These are phyloP conservation scores for Penicillium glabrum DNA, from an alignment of 2,329 filamentous ascomycete species.

Conservation along the genomic window DNA sequence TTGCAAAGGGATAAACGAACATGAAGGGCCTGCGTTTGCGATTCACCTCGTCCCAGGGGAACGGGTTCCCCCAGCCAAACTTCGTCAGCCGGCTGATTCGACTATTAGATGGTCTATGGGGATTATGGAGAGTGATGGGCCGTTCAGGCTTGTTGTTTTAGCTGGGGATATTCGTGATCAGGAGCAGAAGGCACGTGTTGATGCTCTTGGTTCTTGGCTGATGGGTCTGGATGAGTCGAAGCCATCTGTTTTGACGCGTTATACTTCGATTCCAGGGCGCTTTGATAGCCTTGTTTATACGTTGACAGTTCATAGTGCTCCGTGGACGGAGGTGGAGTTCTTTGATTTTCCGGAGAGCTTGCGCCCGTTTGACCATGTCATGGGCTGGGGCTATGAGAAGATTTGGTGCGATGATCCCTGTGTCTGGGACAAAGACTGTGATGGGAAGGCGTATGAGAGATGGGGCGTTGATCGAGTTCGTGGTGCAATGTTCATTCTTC, in stretches of 20 bases:
- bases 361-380: slow-evolving; percentile 46
- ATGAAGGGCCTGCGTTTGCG: not conserved
- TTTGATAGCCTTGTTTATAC: slow-evolving; percentile 58
- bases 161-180: slow-evolving; percentile 56
- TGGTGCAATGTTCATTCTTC: slow-evolving; percentile 23
- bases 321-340: slow-evolving; percentile 51
- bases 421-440: slow-evolving; percentile 21
- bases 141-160: slow-evolving; percentile 51
- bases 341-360: slow-evolving; percentile 52
- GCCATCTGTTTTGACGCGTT: slow-evolving; percentile 43
- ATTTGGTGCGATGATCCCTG: slow-evolving; percentile 54
- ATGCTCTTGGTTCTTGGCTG: slow-evolving; percentile 49
- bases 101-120: slow-evolving; percentile 17
- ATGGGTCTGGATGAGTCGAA: slow-evolving; percentile 5
- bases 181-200: slow-evolving; percentile 47
- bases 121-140: slow-evolving; percentile 33
- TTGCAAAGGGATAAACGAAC: slow-evolving; percentile 6
- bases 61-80: slow-evolving; percentile 11
- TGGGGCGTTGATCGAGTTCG: slow-evolving; percentile 26
- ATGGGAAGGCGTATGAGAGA: slow-evolving; percentile 27
- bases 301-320: slow-evolving; percentile 59
- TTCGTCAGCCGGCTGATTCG: slow-evolving; percentile 16
- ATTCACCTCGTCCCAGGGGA: slow-evolving; percentile 14
- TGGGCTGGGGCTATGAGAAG: slow-evolving; percentile 59
- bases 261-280: slow-evolving; percentile 36